Base-by-base conservation (phyloP, 306 rosid species). In the Ammopiptanthus mongolicus region DNA sequence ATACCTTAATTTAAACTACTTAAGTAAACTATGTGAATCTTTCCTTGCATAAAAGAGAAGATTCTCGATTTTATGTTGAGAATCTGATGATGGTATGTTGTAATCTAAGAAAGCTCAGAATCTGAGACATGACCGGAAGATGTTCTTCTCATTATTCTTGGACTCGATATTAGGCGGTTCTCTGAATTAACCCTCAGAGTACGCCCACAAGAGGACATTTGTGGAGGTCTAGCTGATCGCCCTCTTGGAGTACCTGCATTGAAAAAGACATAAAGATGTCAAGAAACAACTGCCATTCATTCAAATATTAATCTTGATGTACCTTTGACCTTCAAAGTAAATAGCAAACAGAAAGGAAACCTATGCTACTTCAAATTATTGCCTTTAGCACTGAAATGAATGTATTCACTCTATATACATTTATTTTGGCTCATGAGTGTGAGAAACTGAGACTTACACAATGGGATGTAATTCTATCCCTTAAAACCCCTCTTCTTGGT, bases 81-180 rank as follows among this genome's bases (percentile, higher is more conserved):
- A 52, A 74, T 59, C 39, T 78, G 44, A 59, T 39, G 39, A 63
- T 48, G 69, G 23, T 75, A 47, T 53, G 63, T 59, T 69, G 74
- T 82, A 73, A 64, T 77, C 80, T 84, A 88, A 57, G 93, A 48
- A 79, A 95, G 85, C 83, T 95, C 97, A 51, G 97, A 90, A 87
- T 91, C 96, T 23, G 97, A 95, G 87, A 82, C 92, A 85, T 87
- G 95, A 76, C 97, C 90, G 12, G 97, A 87, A 69, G 84, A 42
- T 71, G 84, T 23, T 85, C 97, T 85, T 70, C 85, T 80, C 1
- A 83, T 76, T 3, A 73, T 37, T 82, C 90, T 88, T 56, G 95
- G 89, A 86, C 89, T 87, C 61, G 77, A 53, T 31, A 65, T 80
- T 8, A 74, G 81, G 69, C 44, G 78, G 77, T 79, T 78, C 36